Evolutionary conservation across 495 filamentous ascomycete genomes (phyloP).

Genomic region (Tuber microsphaerosporum): DNA sequence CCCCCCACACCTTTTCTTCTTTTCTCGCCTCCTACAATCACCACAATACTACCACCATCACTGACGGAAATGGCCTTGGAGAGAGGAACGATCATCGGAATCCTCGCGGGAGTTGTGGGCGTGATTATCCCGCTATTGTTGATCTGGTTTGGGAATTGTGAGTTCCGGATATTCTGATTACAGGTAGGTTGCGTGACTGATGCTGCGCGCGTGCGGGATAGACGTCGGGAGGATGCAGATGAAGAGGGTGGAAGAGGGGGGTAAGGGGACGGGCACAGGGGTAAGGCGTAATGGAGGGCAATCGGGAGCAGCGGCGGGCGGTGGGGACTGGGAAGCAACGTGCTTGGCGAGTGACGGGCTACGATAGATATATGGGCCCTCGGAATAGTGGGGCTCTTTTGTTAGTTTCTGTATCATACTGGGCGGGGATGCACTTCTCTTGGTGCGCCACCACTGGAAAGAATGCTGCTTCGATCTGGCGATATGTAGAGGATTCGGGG

Average conservation of each 20-base stretch:
- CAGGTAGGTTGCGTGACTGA: background rate
- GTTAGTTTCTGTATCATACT: background rate
- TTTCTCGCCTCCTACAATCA: background rate
- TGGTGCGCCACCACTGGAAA: background rate
- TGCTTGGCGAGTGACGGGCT: background rate
- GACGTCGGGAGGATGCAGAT: background rate
- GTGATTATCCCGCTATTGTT: constrained; percentile 41
- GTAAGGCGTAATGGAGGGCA: too few relatives aligned
- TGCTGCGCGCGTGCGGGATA: background rate
- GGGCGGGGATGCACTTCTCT: background rate
- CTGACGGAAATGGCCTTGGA: background rate
- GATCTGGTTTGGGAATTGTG: constrained; percentile 1
- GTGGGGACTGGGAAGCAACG: background rate
- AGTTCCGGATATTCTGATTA: background rate
- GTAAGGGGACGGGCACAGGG: constrained; percentile 17
- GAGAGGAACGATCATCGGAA: background rate
- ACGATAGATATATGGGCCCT: background rate
- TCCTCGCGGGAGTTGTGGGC: background rate
- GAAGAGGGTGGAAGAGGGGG: background rate
- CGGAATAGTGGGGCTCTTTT: background rate
- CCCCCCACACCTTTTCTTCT: background rate
- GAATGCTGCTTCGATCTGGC: background rate
- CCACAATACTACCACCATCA: background rate
- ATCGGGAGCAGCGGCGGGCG: background rate
- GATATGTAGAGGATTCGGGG: background rate